Evolutionary conservation across 129 eudicot genomes (phyloP).

Genomic region (Rutidosis leptorrhynchoides): DNA sequence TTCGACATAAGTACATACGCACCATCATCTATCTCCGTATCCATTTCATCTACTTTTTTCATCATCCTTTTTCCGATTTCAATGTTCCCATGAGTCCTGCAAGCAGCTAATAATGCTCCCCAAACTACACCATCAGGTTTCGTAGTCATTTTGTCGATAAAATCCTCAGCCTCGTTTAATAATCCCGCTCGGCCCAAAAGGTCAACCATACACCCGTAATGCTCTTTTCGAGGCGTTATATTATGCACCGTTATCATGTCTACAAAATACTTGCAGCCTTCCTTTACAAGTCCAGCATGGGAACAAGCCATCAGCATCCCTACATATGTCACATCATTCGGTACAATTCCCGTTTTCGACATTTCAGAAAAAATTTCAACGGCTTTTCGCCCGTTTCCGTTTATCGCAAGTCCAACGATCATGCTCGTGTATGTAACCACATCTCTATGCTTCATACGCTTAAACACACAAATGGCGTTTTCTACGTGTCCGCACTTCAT

Average conservation of each 20-base stretch:
- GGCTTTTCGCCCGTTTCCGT: slow-evolving; percentile 39
- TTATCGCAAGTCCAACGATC: slow-evolving; percentile 43
- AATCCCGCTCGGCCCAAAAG: slow-evolving; percentile 51
- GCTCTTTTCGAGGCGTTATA: slow-evolving; percentile 39
- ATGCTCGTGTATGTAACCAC: slow-evolving; percentile 37
- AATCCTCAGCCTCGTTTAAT: slow-evolving; percentile 40
- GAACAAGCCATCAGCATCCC: slow-evolving; percentile 44
- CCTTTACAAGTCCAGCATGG: slow-evolving; percentile 45
- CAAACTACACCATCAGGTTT: slow-evolving; percentile 41
- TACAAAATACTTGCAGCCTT: slow-evolving; percentile 39
- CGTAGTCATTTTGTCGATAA: slow-evolving; percentile 29
- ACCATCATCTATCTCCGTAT: slow-evolving; percentile 40
- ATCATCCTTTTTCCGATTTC: slow-evolving; percentile 41
- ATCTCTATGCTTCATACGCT: slow-evolving; percentile 29
- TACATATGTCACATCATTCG: slow-evolving; percentile 40
- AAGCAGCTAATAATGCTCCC: slow-evolving; percentile 49
- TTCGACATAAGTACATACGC: slow-evolving; percentile 45
- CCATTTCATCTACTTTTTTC: slow-evolving; percentile 34
- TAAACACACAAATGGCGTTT: slow-evolving; percentile 32
- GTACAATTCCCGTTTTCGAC: slow-evolving; percentile 34
- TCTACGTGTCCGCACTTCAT: slow-evolving; percentile 44
- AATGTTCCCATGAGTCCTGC: slow-evolving; percentile 39
- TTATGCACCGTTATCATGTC: slow-evolving; percentile 28
- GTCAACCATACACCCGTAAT: slow-evolving; percentile 54
- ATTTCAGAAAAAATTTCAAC: slow-evolving; percentile 35